Percentiles rank a stretch among this genome's conserved stretches.
Evolutionary conservation across 2,329 filamentous ascomycete species (phyloP).

Genomic region (Mollisiaceae sp.): DNA sequence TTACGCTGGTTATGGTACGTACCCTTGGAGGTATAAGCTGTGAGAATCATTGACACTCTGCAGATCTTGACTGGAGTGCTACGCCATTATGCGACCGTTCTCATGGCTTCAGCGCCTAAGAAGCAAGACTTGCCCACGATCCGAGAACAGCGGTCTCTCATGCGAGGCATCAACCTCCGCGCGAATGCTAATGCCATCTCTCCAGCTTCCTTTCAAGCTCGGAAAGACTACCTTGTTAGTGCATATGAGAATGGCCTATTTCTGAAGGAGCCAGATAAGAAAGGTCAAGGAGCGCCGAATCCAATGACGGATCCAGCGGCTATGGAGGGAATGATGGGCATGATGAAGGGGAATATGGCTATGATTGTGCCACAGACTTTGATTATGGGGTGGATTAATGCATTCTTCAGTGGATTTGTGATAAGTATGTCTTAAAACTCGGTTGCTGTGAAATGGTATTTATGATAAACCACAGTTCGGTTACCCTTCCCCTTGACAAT

Average conservation of each 20-base stretch:
- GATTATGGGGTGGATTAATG: constrained; percentile 99
- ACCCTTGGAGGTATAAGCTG: neutral
- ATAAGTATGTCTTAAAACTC: constrained; percentile 70
- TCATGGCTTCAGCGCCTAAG: constrained; percentile 86
- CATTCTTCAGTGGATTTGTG: constrained; percentile 97
- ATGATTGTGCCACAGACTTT: constrained; percentile 99
- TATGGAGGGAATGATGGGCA: constrained; percentile 99
- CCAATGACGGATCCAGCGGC: constrained; percentile 93
- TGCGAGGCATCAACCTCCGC: constrained; percentile 84
- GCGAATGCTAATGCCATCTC: constrained; percentile 82
- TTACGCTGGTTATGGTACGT: constrained; percentile 91
- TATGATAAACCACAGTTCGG: constrained; percentile 68
- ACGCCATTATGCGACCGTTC: constrained; percentile 93
- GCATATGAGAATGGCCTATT: constrained; percentile 87
- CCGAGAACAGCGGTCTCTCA: constrained; percentile 83
- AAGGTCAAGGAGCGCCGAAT: constrained; percentile 87
- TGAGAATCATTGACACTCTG: constrained; percentile 16
- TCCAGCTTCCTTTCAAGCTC: constrained; percentile 74
- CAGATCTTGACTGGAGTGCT: constrained; percentile 92
- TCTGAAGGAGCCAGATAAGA: constrained; percentile 84
- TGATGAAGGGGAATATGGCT: constrained; percentile 99
- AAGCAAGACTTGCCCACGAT: constrained; percentile 75
- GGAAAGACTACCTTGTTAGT: constrained; percentile 81
- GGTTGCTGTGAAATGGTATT: constrained; percentile 12
- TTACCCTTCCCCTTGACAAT: constrained; percentile 95